Evolutionary conservation across 305 asterid genomes (phyloP), one percentile per base, ranked within the genome.

Genomic region (Fraxinus velutina): DNA sequence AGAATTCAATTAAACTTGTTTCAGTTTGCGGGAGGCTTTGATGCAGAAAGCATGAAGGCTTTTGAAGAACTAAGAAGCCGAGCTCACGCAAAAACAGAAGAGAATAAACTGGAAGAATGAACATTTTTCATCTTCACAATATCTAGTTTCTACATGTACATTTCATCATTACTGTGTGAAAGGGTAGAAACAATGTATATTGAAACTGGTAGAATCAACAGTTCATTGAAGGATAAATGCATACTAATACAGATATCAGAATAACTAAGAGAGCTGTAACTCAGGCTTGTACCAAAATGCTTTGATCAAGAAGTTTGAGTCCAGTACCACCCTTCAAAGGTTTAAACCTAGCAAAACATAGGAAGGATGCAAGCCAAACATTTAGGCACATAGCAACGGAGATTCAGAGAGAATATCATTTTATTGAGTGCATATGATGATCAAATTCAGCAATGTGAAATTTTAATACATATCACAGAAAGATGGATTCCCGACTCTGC

Each of bases 1-100:
- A 62, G 15, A 55, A 77, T 44, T 60, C 0, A 24, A 33, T 8
- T 57, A 42, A 77, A 71, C 32, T 3, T 17, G 79, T 87, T 86
- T 75, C 93, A 96, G 99, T 96, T 96, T 85, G 98, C 97, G 29
- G 99, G 99, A 89, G 99, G 99, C n/a, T 96, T 96, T 82, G 99
- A 96, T 79, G 94, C 96, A 24, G 99, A 94, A 80, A 96, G 99
- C 88, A 96, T 96, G 99, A 92, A 91, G 89, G 97, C 97, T n/a
- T 96, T 96, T 78, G 99, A 94, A 91, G 99, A 94, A 84, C 89
- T 96, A 78, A 91, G 98, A 89, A 92, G 96, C 86, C 86, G 96
- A 6, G 91, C 96, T 80, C 84, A 79, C 30, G 66, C 89, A 17
- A 90, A 92, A 82, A 82, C 86, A 73, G 90, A 85, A 78, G 94